These are phyloP conservation scores for Sclerospora graminicola DNA, from an alignment of 352 stramenopile species.

Conservation along the genomic window DNA sequence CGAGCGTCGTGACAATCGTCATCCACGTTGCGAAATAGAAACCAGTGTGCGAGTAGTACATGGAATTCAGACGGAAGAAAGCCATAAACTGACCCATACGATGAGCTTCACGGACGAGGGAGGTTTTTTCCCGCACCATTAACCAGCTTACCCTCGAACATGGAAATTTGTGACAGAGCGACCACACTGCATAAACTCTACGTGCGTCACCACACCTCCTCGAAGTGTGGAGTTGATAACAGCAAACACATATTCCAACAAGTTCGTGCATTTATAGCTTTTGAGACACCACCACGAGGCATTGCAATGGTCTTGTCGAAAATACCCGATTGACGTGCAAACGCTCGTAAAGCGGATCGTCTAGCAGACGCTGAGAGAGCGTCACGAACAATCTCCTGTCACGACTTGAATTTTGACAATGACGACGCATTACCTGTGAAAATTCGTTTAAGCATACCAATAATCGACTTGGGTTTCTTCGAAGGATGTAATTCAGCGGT, in stretches of 20 bases:
- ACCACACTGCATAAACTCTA: constrained; percentile 75
- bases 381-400: too few relatives aligned
- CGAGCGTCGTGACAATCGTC: constrained; percentile 71
- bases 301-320: too few relatives aligned
- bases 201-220: too few relatives aligned
- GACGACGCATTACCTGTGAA: constrained; percentile 79
- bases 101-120: constrained; percentile 51
- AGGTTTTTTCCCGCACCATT: constrained; percentile 69
- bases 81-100: too few relatives aligned
- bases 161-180: too few relatives aligned
- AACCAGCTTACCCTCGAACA: too few relatives aligned
- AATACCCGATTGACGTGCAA: constrained; percentile 76
- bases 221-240: constrained; percentile 62
- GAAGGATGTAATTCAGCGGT: too few relatives aligned
- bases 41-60: too few relatives aligned
- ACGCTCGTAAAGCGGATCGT: constrained; percentile 55
- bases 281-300: too few relatives aligned
- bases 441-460: constrained; percentile 79
- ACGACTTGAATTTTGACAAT: too few relatives aligned
- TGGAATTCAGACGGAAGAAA: too few relatives aligned
- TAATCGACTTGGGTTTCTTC: constrained; percentile 70
- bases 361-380: constrained; percentile 62
- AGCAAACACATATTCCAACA: constrained; percentile 74
- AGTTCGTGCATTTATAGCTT: constrained; percentile 71
- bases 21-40: too few relatives aligned